Conservation (phyloP, 225 moss, liverwort and hornwort genomes). For the Pseudisothecium myosuroides region DNA sequence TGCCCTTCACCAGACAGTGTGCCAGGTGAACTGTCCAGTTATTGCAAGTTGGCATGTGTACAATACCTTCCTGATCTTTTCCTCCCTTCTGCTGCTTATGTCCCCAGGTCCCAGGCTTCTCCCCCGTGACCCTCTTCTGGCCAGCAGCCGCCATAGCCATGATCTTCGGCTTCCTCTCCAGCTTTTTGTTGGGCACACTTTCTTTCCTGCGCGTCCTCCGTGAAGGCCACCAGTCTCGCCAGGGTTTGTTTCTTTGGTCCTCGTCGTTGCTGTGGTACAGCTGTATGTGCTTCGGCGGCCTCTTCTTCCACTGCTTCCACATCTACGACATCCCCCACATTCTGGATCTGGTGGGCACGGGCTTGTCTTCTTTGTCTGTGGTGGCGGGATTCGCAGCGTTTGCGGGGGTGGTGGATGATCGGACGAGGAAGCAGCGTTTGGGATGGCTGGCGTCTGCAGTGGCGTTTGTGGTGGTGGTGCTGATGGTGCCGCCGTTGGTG, state of each 20-base stretch:
- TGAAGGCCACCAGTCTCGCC: neutral
- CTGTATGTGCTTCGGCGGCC: slow-evolving; percentile 34
- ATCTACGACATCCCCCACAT: slow-evolving; percentile 11
- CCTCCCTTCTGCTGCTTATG: neutral
- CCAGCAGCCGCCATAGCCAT: neutral
- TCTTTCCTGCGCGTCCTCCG: slow-evolving; percentile 1
- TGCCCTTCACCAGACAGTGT: neutral
- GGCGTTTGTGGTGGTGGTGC: neutral
- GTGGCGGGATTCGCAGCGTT: slow-evolving; percentile 24
- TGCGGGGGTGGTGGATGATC: slow-evolving; percentile 23
- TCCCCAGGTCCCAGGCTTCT: slow-evolving; percentile 7
- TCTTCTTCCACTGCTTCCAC: slow-evolving; percentile 49
- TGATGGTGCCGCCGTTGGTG: neutral
- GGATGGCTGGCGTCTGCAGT: neutral
- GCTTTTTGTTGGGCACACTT: neutral
- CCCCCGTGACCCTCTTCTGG: slow-evolving; percentile 19
- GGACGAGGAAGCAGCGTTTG: neutral
- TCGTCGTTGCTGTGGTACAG: slow-evolving; percentile 32
- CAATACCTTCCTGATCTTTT: neutral
- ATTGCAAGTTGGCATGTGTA: neutral
- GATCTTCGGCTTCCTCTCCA: neutral
- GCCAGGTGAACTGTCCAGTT: neutral
- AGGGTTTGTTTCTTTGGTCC: slow-evolving; percentile 41
- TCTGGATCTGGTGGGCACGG: slow-evolving; percentile 35
- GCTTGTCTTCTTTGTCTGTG: slow-evolving; percentile 23